These are phyloP conservation scores for Arthrobotrys entomopaga DNA, from an alignment of 2,329 filamentous ascomycete species.

Conservation along the genomic window DNA sequence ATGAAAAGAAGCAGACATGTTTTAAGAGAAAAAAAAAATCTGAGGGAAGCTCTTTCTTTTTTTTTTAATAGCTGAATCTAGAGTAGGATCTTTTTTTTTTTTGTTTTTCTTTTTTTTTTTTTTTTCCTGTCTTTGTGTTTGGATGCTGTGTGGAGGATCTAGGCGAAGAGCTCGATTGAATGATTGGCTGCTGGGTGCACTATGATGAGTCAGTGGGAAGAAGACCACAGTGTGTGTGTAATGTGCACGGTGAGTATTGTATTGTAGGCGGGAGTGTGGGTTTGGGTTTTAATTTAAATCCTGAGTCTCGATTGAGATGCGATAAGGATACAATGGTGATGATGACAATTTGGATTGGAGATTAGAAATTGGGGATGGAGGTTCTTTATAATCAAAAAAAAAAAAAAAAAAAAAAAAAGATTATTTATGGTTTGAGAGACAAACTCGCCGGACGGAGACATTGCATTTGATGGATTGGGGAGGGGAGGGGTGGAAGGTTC, in stretches of 20 bases:
- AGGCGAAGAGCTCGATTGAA: slow-evolving; percentile 11
- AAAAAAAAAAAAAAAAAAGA: too few species aligned
- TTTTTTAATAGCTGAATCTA: slow-evolving; percentile 6
- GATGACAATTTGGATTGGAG: background rate
- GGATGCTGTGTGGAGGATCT: slow-evolving; percentile 30
- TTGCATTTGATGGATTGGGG: too few species aligned
- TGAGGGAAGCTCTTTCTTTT: too few species aligned
- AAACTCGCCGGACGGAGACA: slow-evolving; percentile 17
- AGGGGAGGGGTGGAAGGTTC: slow-evolving; percentile 21
- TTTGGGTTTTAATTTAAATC: background rate
- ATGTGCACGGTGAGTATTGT: background rate
- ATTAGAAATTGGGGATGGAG: slow-evolving; percentile 5
- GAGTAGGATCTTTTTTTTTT: slow-evolving; percentile 25
- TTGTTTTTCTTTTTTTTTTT: slow-evolving; percentile 9
- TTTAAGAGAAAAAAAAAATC: background rate
- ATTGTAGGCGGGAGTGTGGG: slow-evolving; percentile 15
- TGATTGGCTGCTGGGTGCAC: slow-evolving; percentile 14
- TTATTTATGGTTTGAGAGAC: too few species aligned
- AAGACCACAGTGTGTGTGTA: slow-evolving; percentile 8
- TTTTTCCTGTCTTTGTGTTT: background rate
- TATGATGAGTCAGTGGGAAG: slow-evolving; percentile 24
- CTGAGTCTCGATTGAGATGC: background rate
- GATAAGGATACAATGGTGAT: background rate
- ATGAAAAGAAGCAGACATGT: slow-evolving; percentile 40
- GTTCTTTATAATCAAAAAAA: slow-evolving; percentile 47